phyloP scores from a whole-genome alignment of 2,329 filamentous ascomycete species.

The Thielaviopsis populi region DNA sequence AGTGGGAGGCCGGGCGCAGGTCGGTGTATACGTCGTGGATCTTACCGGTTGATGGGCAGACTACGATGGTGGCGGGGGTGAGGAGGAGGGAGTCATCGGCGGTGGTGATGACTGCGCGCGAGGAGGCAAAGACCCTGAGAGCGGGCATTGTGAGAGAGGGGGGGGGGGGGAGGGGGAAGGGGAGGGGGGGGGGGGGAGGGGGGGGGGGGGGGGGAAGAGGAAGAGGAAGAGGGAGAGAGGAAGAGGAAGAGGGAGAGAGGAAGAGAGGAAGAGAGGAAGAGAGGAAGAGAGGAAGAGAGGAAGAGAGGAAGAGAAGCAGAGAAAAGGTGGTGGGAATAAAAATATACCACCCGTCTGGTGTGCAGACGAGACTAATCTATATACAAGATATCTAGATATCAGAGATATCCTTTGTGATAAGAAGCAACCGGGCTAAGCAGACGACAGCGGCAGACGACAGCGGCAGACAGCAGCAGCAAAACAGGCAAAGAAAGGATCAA shows the following conservation, averaged over 20 bases:
- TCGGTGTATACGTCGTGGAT: slow-evolving; percentile 61
- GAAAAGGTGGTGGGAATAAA: too few relatives aligned
- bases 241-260: neutral
- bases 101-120: slow-evolving; percentile 64
- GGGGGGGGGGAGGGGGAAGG: neutral
- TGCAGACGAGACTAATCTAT: neutral
- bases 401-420: neutral
- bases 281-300: neutral
- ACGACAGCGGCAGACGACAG: neutral
- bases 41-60: slow-evolving; percentile 68
- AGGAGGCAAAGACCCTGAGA: slow-evolving; percentile 56
- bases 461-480: neutral
- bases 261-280: neutral
- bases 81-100: slow-evolving; percentile 45
- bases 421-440: neutral
- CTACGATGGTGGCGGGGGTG: slow-evolving; percentile 66
- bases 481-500: neutral
- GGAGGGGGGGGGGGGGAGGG: neutral
- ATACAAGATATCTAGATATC: too few relatives aligned
- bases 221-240: neutral
- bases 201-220: slow-evolving; percentile 1
- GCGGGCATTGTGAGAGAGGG: neutral
- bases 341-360: too few relatives aligned
- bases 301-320: slow-evolving; percentile 12
- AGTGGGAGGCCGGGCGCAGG: slow-evolving; percentile 59